A percentile compares a stretch with the other conserved stretches of the same genome.
Evolutionary conservation across 2,329 filamentous ascomycete genomes (phyloP).

Genomic region (Ascomycota sp.): DNA sequence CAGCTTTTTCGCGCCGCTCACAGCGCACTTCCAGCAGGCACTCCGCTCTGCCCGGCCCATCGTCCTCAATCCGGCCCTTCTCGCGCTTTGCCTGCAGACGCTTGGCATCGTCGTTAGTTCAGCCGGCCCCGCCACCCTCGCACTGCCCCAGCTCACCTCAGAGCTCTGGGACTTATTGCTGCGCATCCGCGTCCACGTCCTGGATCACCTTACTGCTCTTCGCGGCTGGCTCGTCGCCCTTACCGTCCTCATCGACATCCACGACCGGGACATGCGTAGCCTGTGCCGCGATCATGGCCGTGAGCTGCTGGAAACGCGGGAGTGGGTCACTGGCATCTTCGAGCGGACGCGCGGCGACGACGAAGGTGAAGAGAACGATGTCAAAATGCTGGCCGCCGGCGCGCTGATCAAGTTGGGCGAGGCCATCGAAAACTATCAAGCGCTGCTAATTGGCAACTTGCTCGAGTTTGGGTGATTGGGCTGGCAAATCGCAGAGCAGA

Average conservation of each 20-base stretch:
- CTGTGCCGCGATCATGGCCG: constrained; percentile 53
- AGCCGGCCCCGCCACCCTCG: constrained; percentile 54
- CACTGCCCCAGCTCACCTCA: constrained; percentile 56
- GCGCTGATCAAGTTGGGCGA: constrained; percentile 60
- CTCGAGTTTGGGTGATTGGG: constrained; percentile 14
- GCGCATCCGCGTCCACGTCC: constrained; percentile 33
- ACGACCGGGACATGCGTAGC: constrained; percentile 45
- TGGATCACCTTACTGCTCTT: constrained; percentile 42
- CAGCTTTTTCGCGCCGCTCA: constrained; percentile 70
- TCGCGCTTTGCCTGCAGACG: constrained; percentile 67
- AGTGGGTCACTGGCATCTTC: constrained; percentile 67
- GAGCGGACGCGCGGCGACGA: constrained; percentile 29
- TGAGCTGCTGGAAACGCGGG: constrained; percentile 63
- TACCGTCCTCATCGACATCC: constrained; percentile 61
- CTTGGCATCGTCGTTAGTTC: constrained; percentile 65
- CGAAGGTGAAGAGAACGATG: constrained; percentile 48
- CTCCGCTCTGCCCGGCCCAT: constrained; percentile 29
- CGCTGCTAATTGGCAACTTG: constrained; percentile 50
- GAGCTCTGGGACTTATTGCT: constrained; percentile 74
- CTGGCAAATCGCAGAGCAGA: neutral
- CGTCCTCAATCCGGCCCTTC: constrained; percentile 50
- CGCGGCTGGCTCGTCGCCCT: constrained; percentile 59
- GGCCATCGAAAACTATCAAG: constrained; percentile 61
- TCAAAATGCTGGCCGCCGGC: constrained; percentile 57
- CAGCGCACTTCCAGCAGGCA: constrained; percentile 53